Evolutionary conservation across 2,329 filamentous ascomycete species (phyloP), one percentile per base, ranked within the genome.

Genomic region (Exophiala aquamarina): DNA sequence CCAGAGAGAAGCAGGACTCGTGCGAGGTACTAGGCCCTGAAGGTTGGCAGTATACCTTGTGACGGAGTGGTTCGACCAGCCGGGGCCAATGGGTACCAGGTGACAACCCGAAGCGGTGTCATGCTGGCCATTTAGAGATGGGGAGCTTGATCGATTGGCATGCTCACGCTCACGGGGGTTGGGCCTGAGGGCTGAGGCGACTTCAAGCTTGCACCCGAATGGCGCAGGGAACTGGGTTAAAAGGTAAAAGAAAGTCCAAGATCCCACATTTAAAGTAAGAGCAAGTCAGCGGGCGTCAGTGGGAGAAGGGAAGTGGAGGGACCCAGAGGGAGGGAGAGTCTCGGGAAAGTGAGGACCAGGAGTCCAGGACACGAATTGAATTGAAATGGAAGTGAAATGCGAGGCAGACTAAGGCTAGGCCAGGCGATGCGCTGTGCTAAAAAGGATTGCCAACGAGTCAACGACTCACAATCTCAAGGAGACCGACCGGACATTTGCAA

Each of bases 381-480:
- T n/a, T n/a, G n/a, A n/a, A n/a, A n/a, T n/a, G n/a, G n/a, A n/a
- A n/a, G n/a, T n/a, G n/a, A n/a, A n/a, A n/a, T n/a, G n/a, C n/a
- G n/a, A n/a, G n/a, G n/a, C n/a, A n/a, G n/a, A n/a, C n/a, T n/a
- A n/a, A n/a, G 50, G 45, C 48, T 45, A 47, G 51, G 21, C 51
- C 51, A 46, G 51, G 51, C 47, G 51, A 45, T 48, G 47, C 44
- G 51, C 42, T 47, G 44, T 40, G 31, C 43, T 41, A 31, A 44
- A 42, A 50, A 31, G 28, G 9, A 31, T 31, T 31, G 28, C 28
- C 28, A 31, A n/a, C 28, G 28, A 31, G 9, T 31, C 28, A 31
- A 9, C n/a, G n/a, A n/a, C n/a, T n/a, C n/a, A n/a, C n/a, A n/a
- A n/a, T n/a, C n/a, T n/a, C n/a, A n/a, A n/a, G n/a, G n/a, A n/a